A percentile compares a stretch with the other conserved stretches of the same genome.
These are phyloP conservation scores for Furcasterigmium furcatum DNA, from an alignment of 2,329 filamentous ascomycete genomes.

Conservation along the genomic window DNA sequence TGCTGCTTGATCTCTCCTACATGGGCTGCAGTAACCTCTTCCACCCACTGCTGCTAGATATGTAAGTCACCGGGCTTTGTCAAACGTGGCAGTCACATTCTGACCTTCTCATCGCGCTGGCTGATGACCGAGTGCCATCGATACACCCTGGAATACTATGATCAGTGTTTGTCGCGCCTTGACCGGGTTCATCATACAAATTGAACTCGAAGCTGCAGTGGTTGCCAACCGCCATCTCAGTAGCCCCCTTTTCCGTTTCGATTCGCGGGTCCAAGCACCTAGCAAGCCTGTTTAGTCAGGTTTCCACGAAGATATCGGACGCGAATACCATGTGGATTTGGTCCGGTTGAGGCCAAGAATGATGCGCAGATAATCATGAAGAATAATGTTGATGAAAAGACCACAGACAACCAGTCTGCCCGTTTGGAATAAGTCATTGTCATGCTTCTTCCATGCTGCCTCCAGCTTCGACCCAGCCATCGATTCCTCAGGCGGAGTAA, in stretches of 20 bases:
- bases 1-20: constrained; percentile 5
- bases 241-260: constrained; percentile 18
- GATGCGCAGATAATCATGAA: constrained; percentile 34
- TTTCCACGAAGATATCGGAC: background rate
- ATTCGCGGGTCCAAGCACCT: constrained; percentile 45
- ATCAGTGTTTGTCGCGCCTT: too few relatives aligned
- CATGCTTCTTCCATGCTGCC: constrained; percentile 30
- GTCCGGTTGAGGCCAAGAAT: constrained; percentile 46
- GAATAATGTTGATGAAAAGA: constrained; percentile 49
- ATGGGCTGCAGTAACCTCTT: constrained; percentile 17
- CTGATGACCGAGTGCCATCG: constrained; percentile 28
- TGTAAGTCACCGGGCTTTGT: too few relatives aligned
- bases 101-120: constrained; percentile 19
- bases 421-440: constrained; percentile 36
- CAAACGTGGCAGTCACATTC: too few relatives aligned
- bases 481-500: constrained; percentile 15
- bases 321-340: constrained; percentile 8
- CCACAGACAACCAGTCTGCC: constrained; percentile 46
- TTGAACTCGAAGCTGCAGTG: constrained; percentile 24
- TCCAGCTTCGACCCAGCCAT: constrained; percentile 14
- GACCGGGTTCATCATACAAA: too few relatives aligned
- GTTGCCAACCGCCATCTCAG: constrained; percentile 18
- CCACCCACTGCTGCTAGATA: constrained; percentile 22
- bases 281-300: constrained; percentile 38
- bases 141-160: constrained; percentile 21